Evolutionary conservation across 2,329 filamentous ascomycete species (phyloP).

Genomic region (Pseudogymnoascus sp.): DNA sequence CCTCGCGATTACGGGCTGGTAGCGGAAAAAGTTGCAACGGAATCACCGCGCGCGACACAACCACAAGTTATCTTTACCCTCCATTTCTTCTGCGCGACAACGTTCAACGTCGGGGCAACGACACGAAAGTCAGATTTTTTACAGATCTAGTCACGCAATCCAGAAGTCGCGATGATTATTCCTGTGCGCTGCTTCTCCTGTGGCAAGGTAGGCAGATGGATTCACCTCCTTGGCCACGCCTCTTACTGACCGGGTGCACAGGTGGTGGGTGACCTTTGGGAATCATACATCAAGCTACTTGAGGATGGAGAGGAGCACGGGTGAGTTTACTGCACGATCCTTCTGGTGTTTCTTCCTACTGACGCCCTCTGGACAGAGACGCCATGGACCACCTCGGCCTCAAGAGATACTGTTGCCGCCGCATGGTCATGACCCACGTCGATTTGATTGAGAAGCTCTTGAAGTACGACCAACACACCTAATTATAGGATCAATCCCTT

Average conservation of each 20-base stretch:
- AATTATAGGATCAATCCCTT: background rate
- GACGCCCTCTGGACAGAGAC: constrained; percentile 51
- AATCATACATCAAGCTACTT: constrained; percentile 84
- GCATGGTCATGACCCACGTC: constrained; percentile 99
- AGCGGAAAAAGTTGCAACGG: constrained; percentile 7
- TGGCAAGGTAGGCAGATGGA: constrained; percentile 66
- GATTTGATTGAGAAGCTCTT: constrained; percentile 98
- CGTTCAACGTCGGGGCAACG: constrained; percentile 9
- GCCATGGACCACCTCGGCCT: constrained; percentile 93
- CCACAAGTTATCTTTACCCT: background rate
- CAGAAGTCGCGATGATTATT: constrained; percentile 75
- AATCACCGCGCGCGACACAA: background rate
- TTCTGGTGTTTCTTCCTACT: background rate
- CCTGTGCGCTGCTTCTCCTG: constrained; percentile 98
- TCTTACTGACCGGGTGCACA: constrained; percentile 7
- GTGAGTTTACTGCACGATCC: constrained; percentile 41
- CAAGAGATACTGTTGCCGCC: constrained; percentile 94
- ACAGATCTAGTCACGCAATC: constrained; percentile 1
- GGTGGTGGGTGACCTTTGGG: constrained; percentile 97
- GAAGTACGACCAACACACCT: constrained; percentile 51
- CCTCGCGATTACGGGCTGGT: constrained; percentile 6
- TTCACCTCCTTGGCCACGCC: background rate
- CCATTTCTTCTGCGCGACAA: background rate
- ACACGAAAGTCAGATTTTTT: background rate
- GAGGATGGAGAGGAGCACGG: constrained; percentile 70